Conservation (phyloP, 257 asterid species). For the Jacaranda mimosifolia region DNA sequence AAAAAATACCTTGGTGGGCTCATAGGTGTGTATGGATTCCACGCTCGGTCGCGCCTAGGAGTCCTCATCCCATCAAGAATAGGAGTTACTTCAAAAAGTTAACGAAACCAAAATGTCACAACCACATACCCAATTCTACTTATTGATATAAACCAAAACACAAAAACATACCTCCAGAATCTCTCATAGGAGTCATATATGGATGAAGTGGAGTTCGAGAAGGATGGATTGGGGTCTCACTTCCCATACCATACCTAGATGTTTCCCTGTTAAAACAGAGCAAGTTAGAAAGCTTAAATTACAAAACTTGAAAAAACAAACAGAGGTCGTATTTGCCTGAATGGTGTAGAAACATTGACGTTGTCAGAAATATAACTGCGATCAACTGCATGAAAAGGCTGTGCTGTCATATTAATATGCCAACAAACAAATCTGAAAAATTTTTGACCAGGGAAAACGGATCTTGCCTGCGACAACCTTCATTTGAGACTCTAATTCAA, state of each 20-base stretch:
- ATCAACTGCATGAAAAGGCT: constrained; percentile 68
- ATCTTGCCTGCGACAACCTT: constrained; percentile 90
- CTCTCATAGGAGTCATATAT: constrained; percentile 97
- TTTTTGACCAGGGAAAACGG: background rate
- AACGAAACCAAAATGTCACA: background rate
- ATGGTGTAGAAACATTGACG: constrained; percentile 76
- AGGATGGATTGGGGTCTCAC: constrained; percentile 97
- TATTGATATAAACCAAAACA: constrained; percentile 12
- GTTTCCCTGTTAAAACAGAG: constrained; percentile 60
- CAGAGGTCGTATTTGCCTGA: constrained; percentile 51
- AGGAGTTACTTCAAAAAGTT: constrained; percentile 75
- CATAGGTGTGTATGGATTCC: constrained; percentile 96
- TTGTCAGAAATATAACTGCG: constrained; percentile 77
- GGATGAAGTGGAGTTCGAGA: constrained; percentile 97
- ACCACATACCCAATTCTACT: too few species aligned
- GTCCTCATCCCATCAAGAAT: constrained; percentile 97
- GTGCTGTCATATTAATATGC: background rate
- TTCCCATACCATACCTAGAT: constrained; percentile 85
- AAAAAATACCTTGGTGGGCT: constrained; percentile 79
- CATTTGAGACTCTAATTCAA: constrained; percentile 95
- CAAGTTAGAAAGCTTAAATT: constrained; percentile 30
- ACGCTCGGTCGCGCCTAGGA: constrained; percentile 97
- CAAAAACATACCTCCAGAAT: constrained; percentile 70
- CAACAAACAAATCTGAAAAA: background rate
- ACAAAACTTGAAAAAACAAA: background rate